phyloP scores from a whole-genome alignment of 2,329 filamentous ascomycete genomes.

The Balansia obtecta region DNA sequence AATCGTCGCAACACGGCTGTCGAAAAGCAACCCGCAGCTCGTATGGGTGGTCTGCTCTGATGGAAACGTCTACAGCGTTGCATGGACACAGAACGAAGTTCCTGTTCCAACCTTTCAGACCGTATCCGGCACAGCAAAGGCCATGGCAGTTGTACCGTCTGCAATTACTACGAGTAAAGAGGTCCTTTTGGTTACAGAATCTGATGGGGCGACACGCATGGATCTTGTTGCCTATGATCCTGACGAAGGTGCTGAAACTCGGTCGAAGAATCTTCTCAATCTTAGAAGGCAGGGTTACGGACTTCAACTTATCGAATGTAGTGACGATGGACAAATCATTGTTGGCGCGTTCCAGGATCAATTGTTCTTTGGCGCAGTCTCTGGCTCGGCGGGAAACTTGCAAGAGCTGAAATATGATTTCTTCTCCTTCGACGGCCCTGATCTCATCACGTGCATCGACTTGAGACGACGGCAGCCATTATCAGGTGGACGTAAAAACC shows the following conservation, averaged over 20 bases:
- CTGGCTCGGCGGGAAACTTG: constrained; percentile 11
- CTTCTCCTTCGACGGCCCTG: constrained; percentile 44
- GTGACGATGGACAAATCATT: constrained; percentile 44
- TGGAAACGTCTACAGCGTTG: constrained; percentile 42
- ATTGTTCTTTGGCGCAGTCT: constrained; percentile 22
- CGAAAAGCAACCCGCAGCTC: constrained; percentile 27
- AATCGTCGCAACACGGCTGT: constrained; percentile 30
- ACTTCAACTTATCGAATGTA: constrained; percentile 31
- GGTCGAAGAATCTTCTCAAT: constrained; percentile 23
- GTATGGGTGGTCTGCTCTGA: constrained; percentile 50
- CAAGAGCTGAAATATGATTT: constrained; percentile 36
- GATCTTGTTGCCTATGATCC: constrained; percentile 35
- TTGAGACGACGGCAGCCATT: constrained; percentile 30
- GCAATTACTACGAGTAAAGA: constrained; percentile 25
- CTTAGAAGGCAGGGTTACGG: constrained; percentile 23
- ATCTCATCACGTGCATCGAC: constrained; percentile 57
- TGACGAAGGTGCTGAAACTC: constrained; percentile 15
- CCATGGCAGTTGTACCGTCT: constrained; percentile 30
- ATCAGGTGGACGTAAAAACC: constrained; percentile 13
- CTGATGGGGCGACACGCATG: constrained; percentile 20
- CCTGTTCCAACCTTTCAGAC: constrained; percentile 29
- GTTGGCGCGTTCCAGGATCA: constrained; percentile 27
- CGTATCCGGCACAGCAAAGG: constrained; percentile 29
- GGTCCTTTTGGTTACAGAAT: constrained; percentile 34
- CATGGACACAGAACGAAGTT: constrained; percentile 41